Percentiles rank a stretch among this genome's conserved stretches.
phyloP scores from a whole-genome alignment of 2,329 filamentous ascomycete genomes.

The Kalmusia sp. region DNA sequence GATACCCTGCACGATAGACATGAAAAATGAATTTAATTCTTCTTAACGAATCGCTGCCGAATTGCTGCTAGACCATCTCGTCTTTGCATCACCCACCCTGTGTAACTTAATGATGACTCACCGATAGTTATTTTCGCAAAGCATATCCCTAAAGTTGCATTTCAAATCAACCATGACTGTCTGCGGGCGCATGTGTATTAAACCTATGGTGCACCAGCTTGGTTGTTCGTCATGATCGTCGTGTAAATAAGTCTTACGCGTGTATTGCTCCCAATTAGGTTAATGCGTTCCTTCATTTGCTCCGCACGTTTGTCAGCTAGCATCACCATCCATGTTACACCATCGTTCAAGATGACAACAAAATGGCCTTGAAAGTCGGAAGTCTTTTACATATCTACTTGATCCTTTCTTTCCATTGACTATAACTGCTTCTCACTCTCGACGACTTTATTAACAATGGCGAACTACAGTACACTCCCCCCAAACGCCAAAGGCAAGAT shows the following conservation, averaged over 20 bases:
- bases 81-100: not conserved
- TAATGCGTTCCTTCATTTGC: not conserved
- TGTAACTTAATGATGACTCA: not conserved
- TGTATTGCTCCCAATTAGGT: not conserved
- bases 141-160: not conserved
- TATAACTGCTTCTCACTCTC: too few relatives aligned
- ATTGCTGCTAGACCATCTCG: not conserved
- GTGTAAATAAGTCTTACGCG: not conserved
- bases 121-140: not conserved
- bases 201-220: not conserved
- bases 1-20: constrained; percentile 26
- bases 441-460: not conserved
- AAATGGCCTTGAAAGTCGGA: too few relatives aligned
- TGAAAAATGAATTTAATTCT: constrained; percentile 12
- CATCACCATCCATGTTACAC: not conserved
- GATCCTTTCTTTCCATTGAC: too few relatives aligned
- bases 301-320: constrained; percentile 3
- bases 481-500: not conserved
- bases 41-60: constrained; percentile 16
- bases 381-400: too few relatives aligned
- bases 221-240: not conserved
- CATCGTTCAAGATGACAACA: too few relatives aligned
- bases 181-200: not conserved
- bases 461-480: constrained; percentile 9
- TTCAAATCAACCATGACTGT: not conserved